Base-by-base conservation (phyloP, 495 filamentous ascomycete genomes). In the Pseudoneurospora amorphoporcata region DNA sequence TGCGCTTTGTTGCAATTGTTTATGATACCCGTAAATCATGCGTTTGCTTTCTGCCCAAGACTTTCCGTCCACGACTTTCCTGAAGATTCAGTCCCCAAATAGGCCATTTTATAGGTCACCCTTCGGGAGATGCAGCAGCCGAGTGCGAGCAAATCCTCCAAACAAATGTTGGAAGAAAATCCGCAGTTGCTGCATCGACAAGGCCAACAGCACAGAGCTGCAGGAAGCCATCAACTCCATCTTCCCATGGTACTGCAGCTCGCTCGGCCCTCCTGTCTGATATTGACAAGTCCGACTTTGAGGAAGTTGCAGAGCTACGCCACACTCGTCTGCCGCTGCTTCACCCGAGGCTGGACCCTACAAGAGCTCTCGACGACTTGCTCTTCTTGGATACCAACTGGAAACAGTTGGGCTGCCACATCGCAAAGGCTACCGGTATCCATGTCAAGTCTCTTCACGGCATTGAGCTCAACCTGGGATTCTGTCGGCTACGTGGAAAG, bases 321-420 rank as follows among this genome's bases (percentile, higher is more conserved):
- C 23, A 32, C 47, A 0, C 0, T 16, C 0, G n/a, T 8, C 1
- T 73, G 78, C 65, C 74, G 73, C 4, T 85, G 84, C 82, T 84
- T 85, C 45, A 76, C 71, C 1, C 73, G 84, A 45, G 83, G 83
- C 0, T 86, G 82, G 81, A 84, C 82, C 4, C 58, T 85, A 32
- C 81, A 85, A 47, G 82, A 85, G 71, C 77, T 85, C 0, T 81
- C 0, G 17, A 8, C 4, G 17, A 72, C 0, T 19, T 85, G 3
- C 17, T 69, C 0, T 85, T 86, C 70, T 83, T 75, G 71, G 73
- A 78, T 10, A 6, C 8, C 1, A 42, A 71, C 10, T 84, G 81
- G 83, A n/a, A 12, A 0, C 65, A 58, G 0, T 10, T 32, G 12
- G 47, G 47, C 10, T 32, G 12, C 10, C 10, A 32, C 19, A 58